Conservation (phyloP, 768 basidiomycete species). For the Auricularia heimuer region DNA sequence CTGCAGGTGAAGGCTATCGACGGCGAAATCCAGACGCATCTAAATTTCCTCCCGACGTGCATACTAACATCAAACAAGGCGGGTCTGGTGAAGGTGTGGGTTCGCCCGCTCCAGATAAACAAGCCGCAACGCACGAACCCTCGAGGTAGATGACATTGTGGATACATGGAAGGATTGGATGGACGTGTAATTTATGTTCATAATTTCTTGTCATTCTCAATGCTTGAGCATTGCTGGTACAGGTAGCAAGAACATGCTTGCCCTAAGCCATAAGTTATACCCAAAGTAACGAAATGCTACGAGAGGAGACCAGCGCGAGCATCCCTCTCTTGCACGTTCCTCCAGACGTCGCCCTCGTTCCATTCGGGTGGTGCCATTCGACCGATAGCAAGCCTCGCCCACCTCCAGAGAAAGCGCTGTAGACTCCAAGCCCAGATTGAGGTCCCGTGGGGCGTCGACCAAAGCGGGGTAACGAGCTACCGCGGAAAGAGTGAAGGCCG, state of each 20-base stretch:
- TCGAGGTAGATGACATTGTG: background rate
- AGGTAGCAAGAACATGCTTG: too few species aligned
- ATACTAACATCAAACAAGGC: slow-evolving; percentile 70
- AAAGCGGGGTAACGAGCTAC: background rate
- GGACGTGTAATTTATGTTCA: background rate
- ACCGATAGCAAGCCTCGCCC: background rate
- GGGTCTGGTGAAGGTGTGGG: slow-evolving; percentile 78
- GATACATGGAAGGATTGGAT: background rate
- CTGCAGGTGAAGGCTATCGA: slow-evolving; percentile 71
- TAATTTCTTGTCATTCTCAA: too few species aligned
- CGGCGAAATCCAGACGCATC: slow-evolving; percentile 60
- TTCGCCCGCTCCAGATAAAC: slow-evolving; percentile 48
- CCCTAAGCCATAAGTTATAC: background rate
- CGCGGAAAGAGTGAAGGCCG: background rate
- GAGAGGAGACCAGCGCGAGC: background rate
- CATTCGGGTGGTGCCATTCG: background rate
- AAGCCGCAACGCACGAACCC: background rate
- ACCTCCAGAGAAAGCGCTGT: background rate
- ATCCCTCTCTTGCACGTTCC: slow-evolving; percentile 1
- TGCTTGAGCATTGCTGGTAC: too few species aligned
- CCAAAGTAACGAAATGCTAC: background rate
- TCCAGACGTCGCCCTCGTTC: background rate
- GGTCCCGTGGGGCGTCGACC: background rate
- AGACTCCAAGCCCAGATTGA: background rate
- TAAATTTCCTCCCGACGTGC: slow-evolving; percentile 70